These are phyloP conservation scores for Colletotrichum horii DNA, from an alignment of 2,329 filamentous ascomycete species.

Conservation along the genomic window DNA sequence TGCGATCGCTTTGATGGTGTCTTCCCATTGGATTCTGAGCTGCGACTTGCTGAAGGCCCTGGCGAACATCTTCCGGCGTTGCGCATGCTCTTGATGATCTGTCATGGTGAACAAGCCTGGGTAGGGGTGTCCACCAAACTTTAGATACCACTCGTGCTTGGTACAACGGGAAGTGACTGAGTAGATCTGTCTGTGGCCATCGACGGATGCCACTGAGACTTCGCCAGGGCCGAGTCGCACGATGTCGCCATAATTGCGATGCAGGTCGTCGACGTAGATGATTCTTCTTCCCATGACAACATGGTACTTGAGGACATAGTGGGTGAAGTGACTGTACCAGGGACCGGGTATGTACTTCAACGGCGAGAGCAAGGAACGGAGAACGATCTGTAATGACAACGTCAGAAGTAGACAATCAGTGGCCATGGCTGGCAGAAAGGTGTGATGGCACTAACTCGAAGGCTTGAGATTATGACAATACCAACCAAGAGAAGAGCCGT, in stretches of 20 bases:
- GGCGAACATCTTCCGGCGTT: neutral
- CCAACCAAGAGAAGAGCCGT: neutral
- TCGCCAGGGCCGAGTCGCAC: constrained; percentile 21
- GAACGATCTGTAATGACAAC: neutral
- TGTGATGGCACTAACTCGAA: neutral
- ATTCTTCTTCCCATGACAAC: constrained; percentile 25
- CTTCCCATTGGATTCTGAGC: neutral
- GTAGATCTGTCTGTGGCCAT: neutral
- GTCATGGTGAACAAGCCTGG: neutral
- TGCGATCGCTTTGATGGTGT: neutral
- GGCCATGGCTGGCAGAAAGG: neutral
- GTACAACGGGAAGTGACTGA: neutral
- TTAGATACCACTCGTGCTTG: neutral
- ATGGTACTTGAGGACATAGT: constrained; percentile 31
- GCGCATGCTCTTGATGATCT: neutral
- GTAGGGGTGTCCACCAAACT: neutral
- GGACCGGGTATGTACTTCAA: neutral
- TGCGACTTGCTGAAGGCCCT: neutral
- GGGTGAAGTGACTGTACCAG: neutral
- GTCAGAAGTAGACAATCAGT: neutral
- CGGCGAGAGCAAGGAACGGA: neutral
- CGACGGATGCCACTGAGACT: neutral
- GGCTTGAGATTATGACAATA: neutral
- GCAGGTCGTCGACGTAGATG: constrained; percentile 59
- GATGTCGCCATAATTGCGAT: constrained; percentile 48